Base-by-base conservation (phyloP, 2,329 filamentous ascomycete genomes). In the Trichoderma simmonsii region DNA sequence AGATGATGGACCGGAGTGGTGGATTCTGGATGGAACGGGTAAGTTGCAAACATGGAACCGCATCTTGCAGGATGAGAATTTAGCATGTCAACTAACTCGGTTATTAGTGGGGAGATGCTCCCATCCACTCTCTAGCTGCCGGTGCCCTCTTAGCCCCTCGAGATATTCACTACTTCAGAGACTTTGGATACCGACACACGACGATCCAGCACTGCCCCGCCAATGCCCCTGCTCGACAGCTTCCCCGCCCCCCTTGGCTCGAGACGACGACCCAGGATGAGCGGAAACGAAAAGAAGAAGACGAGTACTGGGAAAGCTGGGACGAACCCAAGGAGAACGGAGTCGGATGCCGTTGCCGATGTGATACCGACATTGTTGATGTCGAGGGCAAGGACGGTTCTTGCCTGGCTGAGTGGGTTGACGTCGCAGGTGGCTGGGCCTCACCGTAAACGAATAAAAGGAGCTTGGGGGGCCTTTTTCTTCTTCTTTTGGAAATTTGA, bases 11-110 rank as follows among this genome's bases (percentile, higher is more conserved):
- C 81, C 91, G 91, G 74, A 98, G 95, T 80, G 96, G 96, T 75
- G 96, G 96, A 62, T 99, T 99, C 84, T 99, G 96, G 96, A 98
- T 97, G 91, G 96, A 99, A 85, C 88, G 96, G 82, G 95, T 97
- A 89, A 76, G 83, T 81, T 21, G n/a, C 67, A 39, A 62, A 73
- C 36, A 36, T 14, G 34, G 4, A n/a, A 18, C 51, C 18, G 28
- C 12, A 24, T 43, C 34, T 28, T 15, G 14, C n/a, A 60, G 26
- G 12, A 54, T 66, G 28, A 68, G 28, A 63, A 39, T 30, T 28
- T 28, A 32, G 43, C n/a, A 26, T 28, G 32, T 26, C 21, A 26
- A 59, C 71, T 68, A 59, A 65, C 80, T 81, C 72, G 70, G 39
- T 59, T 60, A 69, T 18, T 78, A 98, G 93, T 99, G 96, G 96